phyloP scores from a whole-genome alignment of 2,329 filamentous ascomycete species.

The Ascosphaera apis region DNA sequence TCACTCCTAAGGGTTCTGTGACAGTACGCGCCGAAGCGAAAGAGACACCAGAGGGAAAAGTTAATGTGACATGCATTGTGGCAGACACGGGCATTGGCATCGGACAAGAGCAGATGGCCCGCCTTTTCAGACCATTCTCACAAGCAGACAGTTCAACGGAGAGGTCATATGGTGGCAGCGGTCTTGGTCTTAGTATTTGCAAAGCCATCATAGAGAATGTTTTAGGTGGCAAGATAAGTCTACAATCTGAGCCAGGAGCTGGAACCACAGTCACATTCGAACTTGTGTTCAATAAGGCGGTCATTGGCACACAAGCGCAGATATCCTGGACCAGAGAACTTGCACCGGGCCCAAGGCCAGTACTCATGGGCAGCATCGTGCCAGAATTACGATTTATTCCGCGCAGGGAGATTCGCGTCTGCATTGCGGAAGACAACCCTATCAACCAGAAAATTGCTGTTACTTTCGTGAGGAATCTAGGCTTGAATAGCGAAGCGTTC shows the following conservation, averaged over 20 bases:
- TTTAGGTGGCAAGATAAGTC: slow-evolving; percentile 64
- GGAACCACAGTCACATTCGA: slow-evolving; percentile 50
- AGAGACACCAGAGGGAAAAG: slow-evolving; percentile 43
- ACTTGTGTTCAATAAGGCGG: slow-evolving; percentile 65
- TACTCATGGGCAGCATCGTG: slow-evolving; percentile 21
- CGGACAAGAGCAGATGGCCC: slow-evolving; percentile 48
- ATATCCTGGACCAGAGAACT: slow-evolving; percentile 29
- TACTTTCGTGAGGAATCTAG: slow-evolving; percentile 66
- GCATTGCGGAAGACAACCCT: slow-evolving; percentile 83
- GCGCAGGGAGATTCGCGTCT: slow-evolving; percentile 59
- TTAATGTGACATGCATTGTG: slow-evolving; percentile 65
- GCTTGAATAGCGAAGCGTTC: slow-evolving; percentile 70
- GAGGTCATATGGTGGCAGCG: slow-evolving; percentile 75
- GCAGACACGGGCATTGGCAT: slow-evolving; percentile 84
- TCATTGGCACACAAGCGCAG: slow-evolving; percentile 31
- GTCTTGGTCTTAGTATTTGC: slow-evolving; percentile 78
- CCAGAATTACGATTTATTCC: slow-evolving; percentile 50
- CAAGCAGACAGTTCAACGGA: slow-evolving; percentile 82
- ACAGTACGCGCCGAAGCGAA: slow-evolving; percentile 59
- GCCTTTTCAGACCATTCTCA: slow-evolving; percentile 78
- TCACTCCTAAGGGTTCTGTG: slow-evolving; percentile 67
- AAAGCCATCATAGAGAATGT: slow-evolving; percentile 85
- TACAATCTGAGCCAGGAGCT: slow-evolving; percentile 48
- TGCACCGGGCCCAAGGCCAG: slow-evolving; percentile 16
- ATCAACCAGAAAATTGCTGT: slow-evolving; percentile 92